Percentiles rank a stretch among this genome's conserved stretches.
Conservation (phyloP, 2,329 filamentous ascomycete genomes). For the Ilyonectria mors-panacis region DNA sequence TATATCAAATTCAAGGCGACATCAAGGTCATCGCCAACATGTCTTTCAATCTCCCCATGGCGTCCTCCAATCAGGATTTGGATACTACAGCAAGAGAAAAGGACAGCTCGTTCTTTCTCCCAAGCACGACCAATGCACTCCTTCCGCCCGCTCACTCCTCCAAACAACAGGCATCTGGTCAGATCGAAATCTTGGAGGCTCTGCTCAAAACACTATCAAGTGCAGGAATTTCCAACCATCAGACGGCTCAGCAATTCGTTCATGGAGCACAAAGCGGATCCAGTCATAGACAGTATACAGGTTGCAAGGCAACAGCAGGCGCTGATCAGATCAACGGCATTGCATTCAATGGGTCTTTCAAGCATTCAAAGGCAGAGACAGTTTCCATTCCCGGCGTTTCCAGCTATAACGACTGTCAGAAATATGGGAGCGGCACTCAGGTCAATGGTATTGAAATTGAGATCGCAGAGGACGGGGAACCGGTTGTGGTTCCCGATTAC, state of each 20-base stretch:
- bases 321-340: background rate
- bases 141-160: background rate
- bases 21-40: slow-evolving; percentile 19
- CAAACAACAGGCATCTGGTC: background rate
- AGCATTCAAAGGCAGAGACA: too few relatives aligned
- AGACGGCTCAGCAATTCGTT: too few relatives aligned
- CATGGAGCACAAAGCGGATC: background rate
- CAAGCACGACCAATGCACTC: background rate
- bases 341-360: background rate
- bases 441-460: background rate
- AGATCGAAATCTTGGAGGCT: too few relatives aligned
- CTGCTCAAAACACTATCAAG: too few relatives aligned
- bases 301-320: background rate
- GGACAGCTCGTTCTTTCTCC: background rate
- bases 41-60: background rate
- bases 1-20: slow-evolving; percentile 40
- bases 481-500: background rate
- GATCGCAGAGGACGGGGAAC: background rate
- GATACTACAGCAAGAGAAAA: background rate
- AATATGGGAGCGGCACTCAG: background rate
- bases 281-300: background rate
- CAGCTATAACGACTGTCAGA: background rate
- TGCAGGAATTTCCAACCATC: too few relatives aligned
- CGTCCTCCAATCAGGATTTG: background rate
- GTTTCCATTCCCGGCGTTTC: background rate